phyloP scores from a whole-genome alignment of 2,329 filamentous ascomycete species.

The Aureobasidium mangrovei region DNA sequence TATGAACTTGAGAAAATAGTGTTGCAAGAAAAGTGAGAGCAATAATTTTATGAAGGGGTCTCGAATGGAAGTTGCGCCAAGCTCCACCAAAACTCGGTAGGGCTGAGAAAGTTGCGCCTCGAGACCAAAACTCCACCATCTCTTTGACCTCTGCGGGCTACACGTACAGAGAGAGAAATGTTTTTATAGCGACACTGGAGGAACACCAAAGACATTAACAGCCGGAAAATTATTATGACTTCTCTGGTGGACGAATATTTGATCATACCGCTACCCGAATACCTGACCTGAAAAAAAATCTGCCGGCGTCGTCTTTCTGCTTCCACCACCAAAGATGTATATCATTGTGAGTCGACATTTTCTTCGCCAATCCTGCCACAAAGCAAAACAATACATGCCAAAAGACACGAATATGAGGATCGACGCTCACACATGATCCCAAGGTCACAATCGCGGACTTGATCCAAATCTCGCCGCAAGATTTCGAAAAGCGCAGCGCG shows the following conservation, averaged over 20 bases:
- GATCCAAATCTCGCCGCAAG: conserved; percentile 81
- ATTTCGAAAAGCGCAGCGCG: conserved; percentile 75
- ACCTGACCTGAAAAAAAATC: conserved; percentile 13
- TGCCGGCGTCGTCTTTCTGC: neutral
- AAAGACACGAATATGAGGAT: neutral
- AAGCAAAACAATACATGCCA: neutral
- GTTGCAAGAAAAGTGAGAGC: no score
- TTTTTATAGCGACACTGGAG: conserved; percentile 5
- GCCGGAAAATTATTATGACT: conserved; percentile 4
- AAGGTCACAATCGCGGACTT: conserved; percentile 91
- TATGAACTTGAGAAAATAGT: no score
- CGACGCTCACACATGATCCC: neutral
- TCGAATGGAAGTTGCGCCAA: neutral
- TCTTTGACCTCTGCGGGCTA: neutral
- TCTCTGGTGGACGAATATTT: conserved; percentile 3
- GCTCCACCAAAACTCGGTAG: neutral
- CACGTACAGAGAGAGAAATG: neutral
- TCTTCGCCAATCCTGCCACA: neutral
- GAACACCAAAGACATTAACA: no score
- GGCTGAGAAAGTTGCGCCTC: conserved; percentile 2
- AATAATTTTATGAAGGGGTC: no score
- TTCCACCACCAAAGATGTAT: conserved; percentile 18
- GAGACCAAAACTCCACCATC: neutral
- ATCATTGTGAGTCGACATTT: conserved; percentile 18
- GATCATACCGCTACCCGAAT: conserved; percentile 4